These are phyloP conservation scores for Biscutella laevigata DNA, from an alignment of 441 rosid genomes.

Conservation along the genomic window DNA sequence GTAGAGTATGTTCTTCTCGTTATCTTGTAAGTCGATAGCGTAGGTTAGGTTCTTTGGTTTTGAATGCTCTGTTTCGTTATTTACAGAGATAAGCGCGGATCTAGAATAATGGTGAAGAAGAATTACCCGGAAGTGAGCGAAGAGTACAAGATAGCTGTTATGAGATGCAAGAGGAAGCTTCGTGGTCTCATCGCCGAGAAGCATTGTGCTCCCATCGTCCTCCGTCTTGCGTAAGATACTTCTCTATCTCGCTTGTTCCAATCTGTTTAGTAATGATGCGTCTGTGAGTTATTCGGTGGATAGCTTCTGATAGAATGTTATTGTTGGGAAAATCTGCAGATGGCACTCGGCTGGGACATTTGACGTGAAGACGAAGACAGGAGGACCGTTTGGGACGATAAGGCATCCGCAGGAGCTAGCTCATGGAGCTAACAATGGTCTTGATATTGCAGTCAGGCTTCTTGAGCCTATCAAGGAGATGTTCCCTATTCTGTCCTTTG, in stretches of 20 bases:
- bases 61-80: background rate
- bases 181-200: constrained; percentile 49
- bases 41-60: background rate
- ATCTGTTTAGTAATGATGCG: too few species aligned
- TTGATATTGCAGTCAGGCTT: constrained; percentile 42
- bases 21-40: background rate
- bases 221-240: constrained; percentile 41
- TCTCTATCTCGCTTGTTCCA: background rate
- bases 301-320: background rate
- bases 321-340: constrained; percentile 15
- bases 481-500: constrained; percentile 41
- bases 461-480: constrained; percentile 40
- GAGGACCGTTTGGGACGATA: constrained; percentile 59
- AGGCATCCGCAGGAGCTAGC: constrained; percentile 41
- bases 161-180: constrained; percentile 43
- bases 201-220: constrained; percentile 51
- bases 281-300: background rate
- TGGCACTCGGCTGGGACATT: constrained; percentile 64
- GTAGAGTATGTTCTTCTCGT: background rate
- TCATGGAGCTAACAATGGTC: constrained; percentile 48
- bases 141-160: constrained; percentile 38
- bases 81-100: background rate
- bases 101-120: constrained; percentile 32
- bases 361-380: constrained; percentile 41
- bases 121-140: constrained; percentile 39